Evolutionary conservation across 352 stramenopile species (phyloP).

Genomic region (Phytophthora fragariaefolia): DNA sequence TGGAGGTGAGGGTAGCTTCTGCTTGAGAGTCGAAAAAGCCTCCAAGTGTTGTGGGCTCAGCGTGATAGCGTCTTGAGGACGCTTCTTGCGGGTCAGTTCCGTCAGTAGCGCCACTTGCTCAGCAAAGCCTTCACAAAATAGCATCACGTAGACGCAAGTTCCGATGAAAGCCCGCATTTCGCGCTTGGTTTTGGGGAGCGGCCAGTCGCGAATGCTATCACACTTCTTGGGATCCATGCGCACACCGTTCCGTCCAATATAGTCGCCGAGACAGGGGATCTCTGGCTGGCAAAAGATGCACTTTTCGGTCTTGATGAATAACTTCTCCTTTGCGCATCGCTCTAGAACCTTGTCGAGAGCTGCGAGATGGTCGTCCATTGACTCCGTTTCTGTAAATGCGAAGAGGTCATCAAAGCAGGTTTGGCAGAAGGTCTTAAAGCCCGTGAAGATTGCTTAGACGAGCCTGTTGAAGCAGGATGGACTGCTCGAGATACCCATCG

Average conservation of each 20-base stretch:
- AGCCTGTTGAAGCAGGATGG: not conserved
- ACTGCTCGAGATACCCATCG: not conserved
- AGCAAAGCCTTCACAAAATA: not conserved
- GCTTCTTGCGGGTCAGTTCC: not conserved
- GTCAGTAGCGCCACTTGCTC: not conserved
- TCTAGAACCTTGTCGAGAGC: not conserved
- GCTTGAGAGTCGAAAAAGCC: not conserved
- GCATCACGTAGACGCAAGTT: not conserved
- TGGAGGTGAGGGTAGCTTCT: not conserved
- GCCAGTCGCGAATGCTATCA: not conserved
- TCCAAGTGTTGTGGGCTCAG: not conserved
- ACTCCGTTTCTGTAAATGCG: not conserved
- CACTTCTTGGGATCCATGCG: not conserved
- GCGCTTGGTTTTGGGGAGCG: not conserved
- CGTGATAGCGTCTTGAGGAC: not conserved
- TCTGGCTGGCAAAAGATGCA: not conserved
- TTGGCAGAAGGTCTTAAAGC: not conserved
- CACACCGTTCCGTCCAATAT: not conserved
- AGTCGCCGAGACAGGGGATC: not conserved
- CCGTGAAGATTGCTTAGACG: not conserved
- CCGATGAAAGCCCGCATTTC: no score
- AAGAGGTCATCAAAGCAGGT: not conserved
- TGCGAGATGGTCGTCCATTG: not conserved
- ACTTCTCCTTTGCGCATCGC: not conserved
- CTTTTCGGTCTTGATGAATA: not conserved